Evolutionary conservation across 208 protist genomes (phyloP).

Genomic region (Trypanosoma melophagium): DNA sequence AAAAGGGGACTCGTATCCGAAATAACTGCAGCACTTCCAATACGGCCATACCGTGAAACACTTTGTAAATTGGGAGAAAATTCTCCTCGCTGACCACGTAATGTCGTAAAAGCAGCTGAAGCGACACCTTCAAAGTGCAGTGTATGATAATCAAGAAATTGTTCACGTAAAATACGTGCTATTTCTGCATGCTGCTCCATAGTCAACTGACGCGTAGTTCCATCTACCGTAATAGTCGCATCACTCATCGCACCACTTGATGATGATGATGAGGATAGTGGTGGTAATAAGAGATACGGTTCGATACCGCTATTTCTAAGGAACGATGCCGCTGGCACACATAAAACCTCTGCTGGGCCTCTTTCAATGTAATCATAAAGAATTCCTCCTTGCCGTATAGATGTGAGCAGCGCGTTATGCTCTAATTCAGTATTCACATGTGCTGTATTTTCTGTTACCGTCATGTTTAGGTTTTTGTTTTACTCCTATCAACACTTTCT

Average conservation of each 20-base stretch:
- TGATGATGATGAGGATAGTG: neutral
- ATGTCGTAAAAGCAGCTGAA: conserved; percentile 54
- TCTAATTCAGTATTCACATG: conserved; percentile 35
- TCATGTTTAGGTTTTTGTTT: too few species aligned
- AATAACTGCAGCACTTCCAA: conserved; percentile 41
- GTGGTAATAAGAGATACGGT: conserved; percentile 25
- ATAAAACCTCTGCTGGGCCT: conserved; percentile 46
- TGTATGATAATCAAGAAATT: conserved; percentile 67
- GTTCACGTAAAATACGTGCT: conserved; percentile 14
- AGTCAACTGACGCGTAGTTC: conserved; percentile 3
- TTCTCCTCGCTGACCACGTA: conserved; percentile 54
- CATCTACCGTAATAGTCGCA: conserved; percentile 1
- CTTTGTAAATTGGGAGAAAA: conserved; percentile 61
- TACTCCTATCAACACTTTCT: too few species aligned
- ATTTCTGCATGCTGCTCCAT: conserved; percentile 17
- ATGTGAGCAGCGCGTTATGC: conserved; percentile 46
- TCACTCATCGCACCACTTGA: neutral
- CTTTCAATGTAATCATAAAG: conserved; percentile 31
- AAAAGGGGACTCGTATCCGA: conserved; percentile 31
- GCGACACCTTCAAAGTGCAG: conserved; percentile 55
- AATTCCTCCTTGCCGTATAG: conserved; percentile 48
- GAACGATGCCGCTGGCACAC: conserved; percentile 50
- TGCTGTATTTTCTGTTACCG: neutral
- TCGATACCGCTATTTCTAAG: conserved; percentile 31
- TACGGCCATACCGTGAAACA: conserved; percentile 46